Percentiles rank a stretch among this genome's conserved stretches.
Evolutionary conservation across 805 yeast genomes (phyloP).

Genomic region (Citeromyces nyonsensis): DNA sequence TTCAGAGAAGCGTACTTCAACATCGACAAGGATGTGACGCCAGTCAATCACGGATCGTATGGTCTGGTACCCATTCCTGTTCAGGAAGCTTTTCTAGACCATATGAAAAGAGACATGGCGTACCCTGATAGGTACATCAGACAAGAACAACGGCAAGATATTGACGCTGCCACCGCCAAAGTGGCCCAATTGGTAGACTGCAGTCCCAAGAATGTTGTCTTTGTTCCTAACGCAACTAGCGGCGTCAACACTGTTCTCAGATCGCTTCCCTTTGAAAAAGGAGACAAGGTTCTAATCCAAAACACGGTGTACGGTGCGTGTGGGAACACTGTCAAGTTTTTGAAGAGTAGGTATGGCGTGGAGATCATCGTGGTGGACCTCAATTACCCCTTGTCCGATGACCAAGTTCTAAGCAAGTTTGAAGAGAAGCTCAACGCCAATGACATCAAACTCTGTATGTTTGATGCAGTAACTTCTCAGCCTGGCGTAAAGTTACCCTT

Average conservation of each 20-base stretch:
- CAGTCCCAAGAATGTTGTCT: slow-evolving; percentile 29
- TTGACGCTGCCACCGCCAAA: slow-evolving; percentile 17
- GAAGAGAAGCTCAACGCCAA: slow-evolving; percentile 12
- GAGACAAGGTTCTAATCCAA: slow-evolving; percentile 33
- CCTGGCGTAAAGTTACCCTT: slow-evolving; percentile 52
- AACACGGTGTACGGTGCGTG: slow-evolving; percentile 41
- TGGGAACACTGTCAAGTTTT: slow-evolving; percentile 28
- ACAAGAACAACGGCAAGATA: slow-evolving; percentile 11
- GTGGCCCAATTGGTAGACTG: slow-evolving; percentile 29
- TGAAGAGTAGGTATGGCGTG: slow-evolving; percentile 17
- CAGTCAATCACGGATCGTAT: slow-evolving; percentile 52
- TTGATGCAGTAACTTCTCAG: slow-evolving; percentile 45
- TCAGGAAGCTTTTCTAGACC: slow-evolving; percentile 17
- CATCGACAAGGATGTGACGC: slow-evolving; percentile 19
- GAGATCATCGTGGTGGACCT: slow-evolving; percentile 20
- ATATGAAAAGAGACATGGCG: slow-evolving; percentile 11
- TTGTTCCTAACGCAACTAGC: slow-evolving; percentile 43
- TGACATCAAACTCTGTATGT: slow-evolving; percentile 25
- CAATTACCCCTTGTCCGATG: slow-evolving; percentile 26
- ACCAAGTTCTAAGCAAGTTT: slow-evolving; percentile 18
- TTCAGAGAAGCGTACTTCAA: slow-evolving; percentile 32
- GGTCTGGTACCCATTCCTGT: slow-evolving; percentile 41
- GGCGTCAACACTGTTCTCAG: slow-evolving; percentile 44
- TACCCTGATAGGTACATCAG: slow-evolving; percentile 33
- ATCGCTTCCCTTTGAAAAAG: slow-evolving; percentile 30